Evolutionary conservation across 176 grass and related monocot genomes (phyloP).

Genomic region (Dendrocalamus sinicus): DNA sequence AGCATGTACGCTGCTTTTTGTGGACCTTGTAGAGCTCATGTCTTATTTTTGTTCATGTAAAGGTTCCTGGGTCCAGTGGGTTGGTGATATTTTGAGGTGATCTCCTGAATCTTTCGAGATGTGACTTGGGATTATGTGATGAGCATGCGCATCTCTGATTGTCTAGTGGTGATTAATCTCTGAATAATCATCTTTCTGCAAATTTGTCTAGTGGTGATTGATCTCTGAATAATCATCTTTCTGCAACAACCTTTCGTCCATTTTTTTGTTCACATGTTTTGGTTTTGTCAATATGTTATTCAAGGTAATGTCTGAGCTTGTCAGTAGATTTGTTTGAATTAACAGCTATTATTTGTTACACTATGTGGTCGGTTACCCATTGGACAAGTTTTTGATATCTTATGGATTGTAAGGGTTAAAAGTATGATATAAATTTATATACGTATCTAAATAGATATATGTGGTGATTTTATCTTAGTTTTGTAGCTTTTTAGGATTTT

Average conservation of each 20-base stretch:
- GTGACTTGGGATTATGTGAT: neutral
- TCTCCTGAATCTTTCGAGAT: conserved; percentile 36
- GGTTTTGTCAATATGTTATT: neutral
- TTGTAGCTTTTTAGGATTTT: no score
- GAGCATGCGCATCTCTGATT: conserved; percentile 1
- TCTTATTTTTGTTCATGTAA: conserved; percentile 21
- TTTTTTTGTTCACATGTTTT: neutral
- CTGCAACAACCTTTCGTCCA: neutral
- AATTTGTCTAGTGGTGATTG: neutral
- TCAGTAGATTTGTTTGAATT: neutral
- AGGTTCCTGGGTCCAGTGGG: conserved; percentile 34
- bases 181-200: neutral
- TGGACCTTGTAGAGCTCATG: no score
- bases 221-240: neutral
- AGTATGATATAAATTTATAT: no score
- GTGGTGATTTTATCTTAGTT: no score
- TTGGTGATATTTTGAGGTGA: conserved; percentile 46
- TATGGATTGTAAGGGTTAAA: neutral
- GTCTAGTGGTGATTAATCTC: neutral
- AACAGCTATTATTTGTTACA: neutral
- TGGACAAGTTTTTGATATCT: neutral
- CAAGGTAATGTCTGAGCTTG: neutral
- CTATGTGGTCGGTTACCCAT: neutral
- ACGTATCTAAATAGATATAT: no score
- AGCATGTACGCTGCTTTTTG: conserved; percentile 16